Evolutionary conservation across 805 yeast genomes (phyloP).

Genomic region (Yarrowia porcina): DNA sequence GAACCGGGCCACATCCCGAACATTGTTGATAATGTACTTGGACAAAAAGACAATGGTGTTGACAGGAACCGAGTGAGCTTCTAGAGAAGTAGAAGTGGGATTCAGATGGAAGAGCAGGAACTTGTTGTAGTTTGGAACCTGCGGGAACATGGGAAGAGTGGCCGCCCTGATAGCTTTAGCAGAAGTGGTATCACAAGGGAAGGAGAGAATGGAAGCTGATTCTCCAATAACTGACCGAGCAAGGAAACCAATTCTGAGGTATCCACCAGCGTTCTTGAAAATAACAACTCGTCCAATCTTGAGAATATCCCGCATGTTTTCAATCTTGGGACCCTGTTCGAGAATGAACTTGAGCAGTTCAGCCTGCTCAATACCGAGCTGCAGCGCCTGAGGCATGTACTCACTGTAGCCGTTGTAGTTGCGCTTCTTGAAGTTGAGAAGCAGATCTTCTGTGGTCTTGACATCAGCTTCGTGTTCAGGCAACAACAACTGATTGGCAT

Average conservation of each 20-base stretch:
- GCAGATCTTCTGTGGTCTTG: conserved; percentile 48
- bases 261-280: conserved; percentile 28
- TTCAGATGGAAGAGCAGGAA: not conserved
- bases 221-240: conserved; percentile 1
- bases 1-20: not conserved
- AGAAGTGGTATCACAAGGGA: not conserved
- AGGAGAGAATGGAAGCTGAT: not conserved
- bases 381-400: conserved; percentile 38
- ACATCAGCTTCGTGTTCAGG: conserved; percentile 81
- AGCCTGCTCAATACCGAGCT: not conserved
- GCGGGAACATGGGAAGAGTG: conserved; percentile 8
- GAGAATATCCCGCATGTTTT: conserved; percentile 35
- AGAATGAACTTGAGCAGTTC: not conserved
- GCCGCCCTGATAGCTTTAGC: not conserved
- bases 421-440: conserved; percentile 40
- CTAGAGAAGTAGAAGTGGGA: not conserved
- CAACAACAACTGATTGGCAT: conserved; percentile 73
- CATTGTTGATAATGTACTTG: conserved; percentile 19
- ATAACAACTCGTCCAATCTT: conserved; percentile 45
- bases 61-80: not conserved
- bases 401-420: conserved; percentile 35
- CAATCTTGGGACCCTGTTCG: conserved; percentile 3
- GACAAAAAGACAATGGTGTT: not conserved
- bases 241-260: not conserved
- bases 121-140: not conserved